Evolutionary conservation across 192 early-diverging fungal species (phyloP), one percentile per base, ranked within the genome.

Genomic region (Backusella mclennaniae): DNA sequence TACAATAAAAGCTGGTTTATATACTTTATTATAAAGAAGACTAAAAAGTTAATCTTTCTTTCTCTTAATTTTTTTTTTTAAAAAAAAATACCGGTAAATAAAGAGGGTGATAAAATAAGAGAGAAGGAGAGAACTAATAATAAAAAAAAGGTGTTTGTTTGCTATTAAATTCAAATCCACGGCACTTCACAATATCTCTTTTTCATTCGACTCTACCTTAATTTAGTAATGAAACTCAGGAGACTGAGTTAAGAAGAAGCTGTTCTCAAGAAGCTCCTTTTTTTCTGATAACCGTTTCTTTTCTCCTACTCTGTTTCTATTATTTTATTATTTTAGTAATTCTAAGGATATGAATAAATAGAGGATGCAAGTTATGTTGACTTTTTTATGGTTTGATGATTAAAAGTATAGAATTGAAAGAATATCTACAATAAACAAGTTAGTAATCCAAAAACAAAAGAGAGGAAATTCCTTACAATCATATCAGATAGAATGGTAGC

Each of bases 401-500:
- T 17, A 49, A 49, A 49, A 6, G 46, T 6, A 49, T 49, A 49
- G 46, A 49, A 49, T n/a, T 49, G 46, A n/a, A 49, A n/a, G 46
- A 49, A 49, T 49, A 49, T 49, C 46, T 49, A 49, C 42, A 49
- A 44, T 41, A 44, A 70, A 70, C 12, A 38, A 15, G 21, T 36
- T 17, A 70, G 17, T 17, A 44, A 44, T 0, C 12, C 42, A 17
- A 9, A 15, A 44, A 44, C 11, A 17, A 44, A 44, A 17, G 67
- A 36, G 67, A 11, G 26, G 35, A 17, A 17, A 4, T 44, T 17
- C 14, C 42, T 83, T 86, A 90, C 87, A 44, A 85, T 86, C 66
- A 92, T 89, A 67, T 95, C 92, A 76, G 93, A 91, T 46, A 92
- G 6, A 72, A 93, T 78, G 6, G 94, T 93, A 19, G 91, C 87